Percentiles rank a stretch among this genome's conserved stretches.
Evolutionary conservation across 352 stramenopile species (phyloP).

Genomic region (Pythium monospermum): DNA sequence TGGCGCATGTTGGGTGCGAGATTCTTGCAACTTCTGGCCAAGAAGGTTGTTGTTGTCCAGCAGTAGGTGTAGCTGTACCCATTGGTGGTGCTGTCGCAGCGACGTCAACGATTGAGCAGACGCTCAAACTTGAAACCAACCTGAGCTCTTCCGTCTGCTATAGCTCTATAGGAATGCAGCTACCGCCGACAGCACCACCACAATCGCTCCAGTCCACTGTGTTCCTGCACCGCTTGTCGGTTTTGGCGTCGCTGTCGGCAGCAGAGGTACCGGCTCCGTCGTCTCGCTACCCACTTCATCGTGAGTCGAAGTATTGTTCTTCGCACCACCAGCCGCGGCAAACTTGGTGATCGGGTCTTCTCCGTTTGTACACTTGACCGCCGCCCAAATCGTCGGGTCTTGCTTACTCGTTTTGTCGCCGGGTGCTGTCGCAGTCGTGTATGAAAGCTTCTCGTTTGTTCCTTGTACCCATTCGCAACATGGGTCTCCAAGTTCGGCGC

Average conservation of each 20-base stretch:
- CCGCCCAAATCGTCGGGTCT: constrained; percentile 12
- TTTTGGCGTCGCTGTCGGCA: neutral
- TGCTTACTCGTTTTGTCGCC: constrained; percentile 17
- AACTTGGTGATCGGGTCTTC: constrained; percentile 10
- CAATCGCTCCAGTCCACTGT: too few species aligned
- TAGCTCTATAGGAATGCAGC: too few species aligned
- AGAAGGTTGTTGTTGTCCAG: too few species aligned
- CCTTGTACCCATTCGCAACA: constrained; percentile 29
- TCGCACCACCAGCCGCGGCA: constrained; percentile 1
- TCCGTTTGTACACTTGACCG: constrained; percentile 15
- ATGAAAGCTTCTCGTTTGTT: constrained; percentile 17
- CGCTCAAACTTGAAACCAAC: too few species aligned
- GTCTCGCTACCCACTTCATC: neutral
- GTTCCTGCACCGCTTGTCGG: neutral
- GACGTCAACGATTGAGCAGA: too few species aligned
- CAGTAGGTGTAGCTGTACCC: too few species aligned
- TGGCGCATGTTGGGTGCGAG: too few species aligned
- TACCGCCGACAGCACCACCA: too few species aligned
- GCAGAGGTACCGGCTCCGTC: neutral
- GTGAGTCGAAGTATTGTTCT: neutral
- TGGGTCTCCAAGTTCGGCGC: constrained; percentile 59
- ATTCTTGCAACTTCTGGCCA: too few species aligned
- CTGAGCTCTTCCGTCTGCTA: too few species aligned
- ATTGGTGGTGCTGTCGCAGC: too few species aligned
- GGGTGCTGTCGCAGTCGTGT: constrained; percentile 18